phyloP scores from a whole-genome alignment of 2,329 filamentous ascomycete genomes.

The Lecanicillium sp. region DNA sequence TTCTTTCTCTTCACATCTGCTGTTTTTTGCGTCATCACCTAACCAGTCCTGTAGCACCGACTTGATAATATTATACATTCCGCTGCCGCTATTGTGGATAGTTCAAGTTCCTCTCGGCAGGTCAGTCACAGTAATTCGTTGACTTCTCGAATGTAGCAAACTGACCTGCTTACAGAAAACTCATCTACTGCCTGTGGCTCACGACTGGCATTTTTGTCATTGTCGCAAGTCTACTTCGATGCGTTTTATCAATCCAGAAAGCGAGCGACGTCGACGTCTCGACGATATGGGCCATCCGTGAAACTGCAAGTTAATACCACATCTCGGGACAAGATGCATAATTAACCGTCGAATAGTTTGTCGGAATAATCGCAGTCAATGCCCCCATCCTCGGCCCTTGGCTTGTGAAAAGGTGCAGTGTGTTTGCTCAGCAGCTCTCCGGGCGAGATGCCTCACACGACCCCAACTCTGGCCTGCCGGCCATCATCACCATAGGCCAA shows the following conservation, averaged over 20 bases:
- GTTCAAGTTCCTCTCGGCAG: slow-evolving; percentile 13
- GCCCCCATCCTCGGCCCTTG: slow-evolving; percentile 16
- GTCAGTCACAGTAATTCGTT: slow-evolving; percentile 7
- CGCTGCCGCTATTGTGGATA: slow-evolving; percentile 15
- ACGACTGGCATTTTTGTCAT: slow-evolving; percentile 17
- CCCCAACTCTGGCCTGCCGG: slow-evolving; percentile 7
- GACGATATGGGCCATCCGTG: slow-evolving; percentile 18
- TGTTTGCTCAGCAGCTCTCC: slow-evolving; percentile 8
- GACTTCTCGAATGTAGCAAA: not conserved
- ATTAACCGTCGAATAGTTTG: too few species aligned
- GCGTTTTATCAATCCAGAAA: slow-evolving; percentile 14
- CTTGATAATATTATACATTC: slow-evolving; percentile 15
- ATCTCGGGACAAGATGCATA: too few species aligned
- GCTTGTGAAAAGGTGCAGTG: slow-evolving; percentile 13
- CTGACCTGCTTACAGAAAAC: slow-evolving; percentile 11
- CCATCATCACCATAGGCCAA: slow-evolving; percentile 15
- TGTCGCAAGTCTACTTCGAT: slow-evolving; percentile 16
- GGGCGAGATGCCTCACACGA: slow-evolving; percentile 7
- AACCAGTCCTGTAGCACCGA: slow-evolving; percentile 11
- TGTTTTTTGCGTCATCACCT: not conserved
- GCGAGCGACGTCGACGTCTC: slow-evolving; percentile 14
- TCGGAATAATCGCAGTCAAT: slow-evolving; percentile 17
- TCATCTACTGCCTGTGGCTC: slow-evolving; percentile 15
- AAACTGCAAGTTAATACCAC: slow-evolving; percentile 12
- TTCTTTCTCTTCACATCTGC: not conserved